Base-by-base conservation (phyloP, 2,329 filamentous ascomycete species). In the Aspergillus viridinutans region DNA sequence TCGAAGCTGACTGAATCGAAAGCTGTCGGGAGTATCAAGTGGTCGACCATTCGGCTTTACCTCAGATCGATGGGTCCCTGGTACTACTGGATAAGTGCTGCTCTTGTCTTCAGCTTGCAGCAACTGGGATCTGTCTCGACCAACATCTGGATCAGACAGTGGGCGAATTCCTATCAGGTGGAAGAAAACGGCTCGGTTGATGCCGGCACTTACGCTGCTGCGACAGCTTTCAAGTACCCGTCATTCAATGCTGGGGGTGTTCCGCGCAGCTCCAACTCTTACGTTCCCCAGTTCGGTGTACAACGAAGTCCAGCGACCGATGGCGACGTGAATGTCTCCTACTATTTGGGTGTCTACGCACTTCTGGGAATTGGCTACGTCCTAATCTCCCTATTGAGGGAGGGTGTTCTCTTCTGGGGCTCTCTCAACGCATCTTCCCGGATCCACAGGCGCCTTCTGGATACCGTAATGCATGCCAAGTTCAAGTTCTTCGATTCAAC, bases 401-500 rank as follows among this genome's bases (percentile, higher is more conserved):
- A 99, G 71, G 81, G 89, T 49, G 91, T 96, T 77, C 82, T 99
- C 26, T 99, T 99, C 78, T 90, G 88, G 70, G 94, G 94, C 3
- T 97, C 94, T 5, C 80, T 97, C 49, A 88, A 87, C 26, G 94
- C 94, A 2, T 97, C 94, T 26, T 88, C 85, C 78, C 87, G 86
- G 64, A 85, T 99, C 21, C 94, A 99, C 72, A 82, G 87, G 63
- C 80, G 84, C 38, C 80, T 99, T 54, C 88, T 99, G 72, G 81
- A 84, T 28, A 82, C 89, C 1, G 86, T 99, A 25, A 89, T 90
- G 14, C 86, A 92, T 64, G 94, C 94, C 29, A 93, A 92, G 71
- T 97, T 99, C 81, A 92, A 90, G 70, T 99, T 99, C 78, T 99
- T 99, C 69, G 94, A 99, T 69, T 89, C 93, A 1, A 99, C 94